These are phyloP conservation scores for Fusarium sp. DNA, from an alignment of 2,329 filamentous ascomycete species.

Conservation along the genomic window DNA sequence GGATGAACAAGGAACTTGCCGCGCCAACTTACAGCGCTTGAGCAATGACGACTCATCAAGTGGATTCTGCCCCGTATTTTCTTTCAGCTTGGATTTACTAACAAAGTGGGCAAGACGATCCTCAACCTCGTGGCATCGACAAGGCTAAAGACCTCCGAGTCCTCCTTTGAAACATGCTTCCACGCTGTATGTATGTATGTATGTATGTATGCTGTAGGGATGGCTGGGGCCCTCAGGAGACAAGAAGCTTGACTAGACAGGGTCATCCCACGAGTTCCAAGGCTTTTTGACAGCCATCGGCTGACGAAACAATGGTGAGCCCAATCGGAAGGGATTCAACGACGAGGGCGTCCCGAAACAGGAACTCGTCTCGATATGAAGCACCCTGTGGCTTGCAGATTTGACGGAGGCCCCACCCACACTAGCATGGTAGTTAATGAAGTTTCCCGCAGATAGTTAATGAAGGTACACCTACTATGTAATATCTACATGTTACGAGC, in stretches of 20 bases:
- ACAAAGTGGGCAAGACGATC: conserved; percentile 27
- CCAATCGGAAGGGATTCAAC: conserved; percentile 31
- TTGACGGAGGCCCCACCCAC: conserved; percentile 26
- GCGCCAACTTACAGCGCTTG: neutral
- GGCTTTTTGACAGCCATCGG: neutral
- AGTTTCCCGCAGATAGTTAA: conserved; percentile 21
- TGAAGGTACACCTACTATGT: neutral
- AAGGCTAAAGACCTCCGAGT: conserved; percentile 10
- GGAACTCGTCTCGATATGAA: conserved; percentile 39
- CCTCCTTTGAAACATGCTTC: conserved; percentile 15
- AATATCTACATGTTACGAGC: conserved; percentile 9
- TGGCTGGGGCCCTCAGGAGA: neutral
- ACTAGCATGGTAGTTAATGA: conserved; percentile 20
- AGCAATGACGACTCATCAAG: neutral
- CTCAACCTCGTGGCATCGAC: conserved; percentile 37
- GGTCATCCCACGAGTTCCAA: neutral
- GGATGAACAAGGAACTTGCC: conserved; percentile 5
- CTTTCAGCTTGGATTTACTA: conserved; percentile 23
- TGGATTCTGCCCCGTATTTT: conserved; percentile 22
- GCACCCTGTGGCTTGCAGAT: conserved; percentile 36
- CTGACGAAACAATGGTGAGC: neutral
- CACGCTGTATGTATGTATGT: neutral
- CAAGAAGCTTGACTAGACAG: conserved; percentile 11
- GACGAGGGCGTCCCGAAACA: conserved; percentile 34
- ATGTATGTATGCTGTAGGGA: neutral